Evolutionary conservation across 805 yeast genomes (phyloP), one percentile per base, ranked within the genome.

Genomic region (Ogataea minuta): DNA sequence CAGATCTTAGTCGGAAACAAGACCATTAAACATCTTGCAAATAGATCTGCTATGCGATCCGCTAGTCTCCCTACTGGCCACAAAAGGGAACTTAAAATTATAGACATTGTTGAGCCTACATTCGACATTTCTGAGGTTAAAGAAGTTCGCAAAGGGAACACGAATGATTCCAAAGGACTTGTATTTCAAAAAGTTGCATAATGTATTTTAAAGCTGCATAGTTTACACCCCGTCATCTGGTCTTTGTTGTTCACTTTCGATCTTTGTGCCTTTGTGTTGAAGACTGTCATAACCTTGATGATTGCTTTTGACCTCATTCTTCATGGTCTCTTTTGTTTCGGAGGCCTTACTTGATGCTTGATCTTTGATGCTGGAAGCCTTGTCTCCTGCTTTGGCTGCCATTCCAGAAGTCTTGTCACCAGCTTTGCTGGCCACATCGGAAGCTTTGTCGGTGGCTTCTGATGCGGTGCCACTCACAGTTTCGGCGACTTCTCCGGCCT

Each of bases 151-250:
- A 12, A 10, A 14, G 20, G 21, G 5, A 19, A 5, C 8, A 19
- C 21, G 8, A 7, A 9, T 5, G 15, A 13, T 9, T 25, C 15
- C 5, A 7, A 25, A 19, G 8, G 8, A 6, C 21, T 6, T 8
- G 21, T 19, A 8, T 19, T 6, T 19, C 21, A 19, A 34, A 13
- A 23, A 20, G 6, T 11, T 16, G 26, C 31, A 28, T 28, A 32
- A 14, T 24, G 14, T 23, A 32, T 15, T 14, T 10, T 6, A 23
- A 20, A 21, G 26, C 11, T 28, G 28, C 20, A 16, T 23, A 23
- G 14, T n/a, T 50, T 56, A 67, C 23, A 68, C 50, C n/a, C 64
- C 73, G 49, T 71, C 75, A 28, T 70, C 74, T 6, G 74, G 72
- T 37, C 76, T 62, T 50, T 65, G 61, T 50, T 71, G 74, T 52